These are phyloP conservation scores for Metarhizium robertsii DNA, from an alignment of 2,329 filamentous ascomycete species.

Conservation along the genomic window DNA sequence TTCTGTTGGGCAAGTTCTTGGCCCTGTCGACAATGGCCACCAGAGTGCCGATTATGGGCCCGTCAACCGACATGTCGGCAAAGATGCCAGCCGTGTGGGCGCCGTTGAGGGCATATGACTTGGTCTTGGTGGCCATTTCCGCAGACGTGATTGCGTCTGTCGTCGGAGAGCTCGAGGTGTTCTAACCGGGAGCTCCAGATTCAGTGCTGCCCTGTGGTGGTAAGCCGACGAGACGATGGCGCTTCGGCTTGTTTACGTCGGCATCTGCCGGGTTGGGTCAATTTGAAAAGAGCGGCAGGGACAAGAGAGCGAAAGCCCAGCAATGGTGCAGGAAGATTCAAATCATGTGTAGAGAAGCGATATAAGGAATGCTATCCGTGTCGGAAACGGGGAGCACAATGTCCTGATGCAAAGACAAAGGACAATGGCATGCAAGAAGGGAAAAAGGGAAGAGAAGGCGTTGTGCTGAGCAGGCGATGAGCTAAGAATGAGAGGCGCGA, in stretches of 20 bases:
- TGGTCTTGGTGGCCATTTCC: conserved; percentile 44
- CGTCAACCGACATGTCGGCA: conserved; percentile 87
- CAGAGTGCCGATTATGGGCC: conserved; percentile 85
- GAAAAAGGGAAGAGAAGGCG: conserved; percentile 7
- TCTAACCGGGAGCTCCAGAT: background rate
- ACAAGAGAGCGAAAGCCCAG: background rate
- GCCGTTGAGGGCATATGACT: conserved; percentile 46
- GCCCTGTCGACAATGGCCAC: conserved; percentile 88
- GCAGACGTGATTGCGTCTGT: background rate
- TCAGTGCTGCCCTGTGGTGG: background rate
- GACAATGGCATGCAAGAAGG: conserved; percentile 11
- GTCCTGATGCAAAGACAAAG: background rate
- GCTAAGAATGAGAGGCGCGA: conserved; percentile 7
- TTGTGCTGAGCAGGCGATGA: conserved; percentile 4
- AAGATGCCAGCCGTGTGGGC: conserved; percentile 88
- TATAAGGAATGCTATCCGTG: background rate
- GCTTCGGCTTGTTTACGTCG: conserved; percentile 10
- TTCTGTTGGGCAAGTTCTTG: conserved; percentile 93
- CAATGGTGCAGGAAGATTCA: background rate
- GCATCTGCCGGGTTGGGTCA: conserved; percentile 1
- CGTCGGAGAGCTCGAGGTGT: too few species aligned
- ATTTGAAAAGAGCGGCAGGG: background rate
- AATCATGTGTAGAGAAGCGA: background rate
- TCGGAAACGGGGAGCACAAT: conserved; percentile 1
- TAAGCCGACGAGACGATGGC: background rate